Evolutionary conservation across 2,329 filamentous ascomycete genomes (phyloP), one percentile per base, ranked within the genome.

Genomic region (Penicillium expansum): DNA sequence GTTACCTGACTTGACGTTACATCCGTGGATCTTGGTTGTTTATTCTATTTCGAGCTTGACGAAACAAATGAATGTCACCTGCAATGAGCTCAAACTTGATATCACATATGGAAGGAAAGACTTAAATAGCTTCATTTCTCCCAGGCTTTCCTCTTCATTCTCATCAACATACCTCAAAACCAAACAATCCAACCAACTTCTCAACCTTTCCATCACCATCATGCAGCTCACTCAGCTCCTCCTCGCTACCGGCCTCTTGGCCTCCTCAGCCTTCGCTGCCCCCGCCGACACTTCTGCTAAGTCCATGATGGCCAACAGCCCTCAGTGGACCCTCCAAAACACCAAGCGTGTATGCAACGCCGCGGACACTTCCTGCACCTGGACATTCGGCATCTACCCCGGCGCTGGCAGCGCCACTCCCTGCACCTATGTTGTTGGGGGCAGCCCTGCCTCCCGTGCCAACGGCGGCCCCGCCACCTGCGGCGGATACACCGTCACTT

Each of bases 401-500:
- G 67, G 67, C 48, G 61, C 55, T 39, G 65, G 48, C 29, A 33
- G 63, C 5, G 50, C 62, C 13, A 76, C 75, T 30, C 14, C 61
- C 18, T 80, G 77, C 73, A 66, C 58, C 54, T 79, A 78, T 69
- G 65, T 70, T 52, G 74, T 78, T 62, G 71, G 71, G 37, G 70
- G 65, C 45, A 52, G 64, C 55, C 63, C 68, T 56, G 70, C 72
- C 61, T 73, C 75, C 55, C 65, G 71, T 56, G 71, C 73, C 58
- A 73, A 71, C 67, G 76, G 74, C 47, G 76, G 74, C 18, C 74
- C 77, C 43, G 61, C 68, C 56, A 73, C 62, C 48, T 84, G 80
- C 73, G 82, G 81, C 38, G 66, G 65, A 56, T 85, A 76, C 75
- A 80, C 76, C 60, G 64, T 85, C 66, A 80, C 79, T 49, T 79